Base-by-base conservation (phyloP, 208 protist genomes). In the Wallacemonas collosoma region DNA sequence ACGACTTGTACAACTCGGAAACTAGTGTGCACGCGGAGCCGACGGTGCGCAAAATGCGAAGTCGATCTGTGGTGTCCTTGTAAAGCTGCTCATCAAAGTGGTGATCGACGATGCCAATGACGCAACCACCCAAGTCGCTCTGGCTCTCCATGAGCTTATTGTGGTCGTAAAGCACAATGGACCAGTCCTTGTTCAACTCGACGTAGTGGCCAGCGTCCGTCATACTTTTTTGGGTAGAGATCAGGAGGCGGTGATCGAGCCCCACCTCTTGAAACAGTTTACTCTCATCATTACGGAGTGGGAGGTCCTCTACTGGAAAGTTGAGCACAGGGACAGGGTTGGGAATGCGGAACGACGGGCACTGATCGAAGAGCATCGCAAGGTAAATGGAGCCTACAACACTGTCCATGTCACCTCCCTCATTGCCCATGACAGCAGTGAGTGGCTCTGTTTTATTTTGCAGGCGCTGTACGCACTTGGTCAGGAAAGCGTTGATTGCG, bases 381-480 rank as follows among this genome's bases (percentile, higher is more conserved):
- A 95, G 82, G 73, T 85, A 97, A 69, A 97, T 88, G 56, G 81
- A 86, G 2, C 92, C 92, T 3, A 97, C 79, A 71, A 95, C 75
- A 68, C 87, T 97, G 66, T 97, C 92, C 88, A 97, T 90, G 47
- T 97, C 92, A 12, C 92, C 92, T 15, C 80, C 83, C 69, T 97
- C 92, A 62, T 97, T 97, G 11, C 92, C 92, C 53, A 87, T 62
- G 39, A 97, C 92, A 55, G 87, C 70, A 0, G 83, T 87, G 15
- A 92, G 62, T 0, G 58, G 51, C 35, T 76, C 70, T 9, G 60
- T 53, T 58, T 76, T 71, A 39, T 44, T 60, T 39, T 64, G 14
- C 43, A 81, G 68, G 2, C 63, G 70, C 17, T 72, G 38, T 12
- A 73, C 51, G 66, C 79, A 80, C 47, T 83, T 77, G 26, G 60